Evolutionary conservation across 768 basidiomycete genomes (phyloP), one percentile per base, ranked within the genome.

Genomic region (Sarcodon aspratus): DNA sequence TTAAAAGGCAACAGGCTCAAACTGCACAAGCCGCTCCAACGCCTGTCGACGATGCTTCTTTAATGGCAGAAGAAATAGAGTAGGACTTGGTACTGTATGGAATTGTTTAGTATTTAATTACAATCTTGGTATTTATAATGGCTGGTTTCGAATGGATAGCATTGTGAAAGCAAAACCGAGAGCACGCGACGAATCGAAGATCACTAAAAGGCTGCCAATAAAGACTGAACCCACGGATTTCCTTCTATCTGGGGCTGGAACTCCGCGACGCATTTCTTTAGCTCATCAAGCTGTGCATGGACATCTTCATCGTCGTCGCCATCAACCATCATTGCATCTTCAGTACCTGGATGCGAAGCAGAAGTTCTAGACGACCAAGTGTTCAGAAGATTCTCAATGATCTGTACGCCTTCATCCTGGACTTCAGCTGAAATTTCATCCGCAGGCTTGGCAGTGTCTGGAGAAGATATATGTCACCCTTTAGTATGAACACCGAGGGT

Each of bases 321-420:
- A 33, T 63, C 68, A 55, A 83, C 75, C 46, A 74, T 69, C 71
- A 72, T 76, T 18, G 70, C 71, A 45, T 79, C 69, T 31, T 75
- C 72, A 27, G 68, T 69, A 1, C 63, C 66, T 12, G 68, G 63
- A 36, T 60, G 54, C 40, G 40, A 42, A 37, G 64, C 60, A 33
- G 69, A 61, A 63, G 57, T 44, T 1, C 55, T 53, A n/a, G 58
- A 60, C 1, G 73, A 68, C 82, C 95, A 98, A 10, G 69, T 63
- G 13, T 70, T 65, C 38, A 98, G 75, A 57, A 99, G 73, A 18
- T 84, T 74, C 58, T 93, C 80, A 54, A 98, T 78, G 17, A 94
- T 74, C 45, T 74, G 66, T 7, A 93, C 79, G 1, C 96, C 96
- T 54, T 86, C 78, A 33, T 91, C 83, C 5, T 76, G 76, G 43